A percentile compares a stretch with the other conserved stretches of the same genome.
Evolutionary conservation across 495 filamentous ascomycete species (phyloP).

Genomic region (Aspergillus kassunensis): DNA sequence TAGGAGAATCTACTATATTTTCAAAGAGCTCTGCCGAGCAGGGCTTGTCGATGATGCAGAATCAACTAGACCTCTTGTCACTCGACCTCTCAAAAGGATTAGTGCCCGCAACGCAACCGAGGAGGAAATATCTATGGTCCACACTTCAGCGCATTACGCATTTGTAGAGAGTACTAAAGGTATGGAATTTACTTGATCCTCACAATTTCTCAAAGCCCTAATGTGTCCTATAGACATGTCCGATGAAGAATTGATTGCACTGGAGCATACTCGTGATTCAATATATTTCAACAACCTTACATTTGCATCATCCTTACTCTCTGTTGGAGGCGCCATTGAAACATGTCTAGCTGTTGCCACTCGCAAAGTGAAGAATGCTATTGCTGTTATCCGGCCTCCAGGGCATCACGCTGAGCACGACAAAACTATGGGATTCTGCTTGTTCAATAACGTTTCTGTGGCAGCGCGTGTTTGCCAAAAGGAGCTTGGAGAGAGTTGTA

Average conservation of each 20-base stretch:
- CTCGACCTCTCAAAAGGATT: conserved; percentile 71
- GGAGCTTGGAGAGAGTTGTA: conserved; percentile 69
- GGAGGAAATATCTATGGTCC: conserved; percentile 73
- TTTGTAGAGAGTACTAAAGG: conserved; percentile 65
- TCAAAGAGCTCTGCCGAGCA: conserved; percentile 72
- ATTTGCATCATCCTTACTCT: conserved; percentile 72
- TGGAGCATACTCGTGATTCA: conserved; percentile 70
- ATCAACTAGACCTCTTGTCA: conserved; percentile 44
- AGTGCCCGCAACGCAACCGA: conserved; percentile 66
- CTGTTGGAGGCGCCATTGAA: conserved; percentile 93
- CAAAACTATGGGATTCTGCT: conserved; percentile 84
- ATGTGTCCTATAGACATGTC: conserved; percentile 37
- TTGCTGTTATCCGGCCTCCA: conserved; percentile 90
- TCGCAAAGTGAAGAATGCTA: conserved; percentile 82
- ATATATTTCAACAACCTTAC: conserved; percentile 85
- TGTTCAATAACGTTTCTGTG: conserved; percentile 96
- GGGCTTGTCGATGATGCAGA: conserved; percentile 64
- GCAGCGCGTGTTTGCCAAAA: conserved; percentile 78
- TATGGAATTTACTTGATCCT: conserved; percentile 20
- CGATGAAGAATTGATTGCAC: conserved; percentile 58
- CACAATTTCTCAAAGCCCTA: background rate
- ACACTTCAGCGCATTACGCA: conserved; percentile 67
- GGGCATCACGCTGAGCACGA: conserved; percentile 91
- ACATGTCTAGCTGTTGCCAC: conserved; percentile 79
- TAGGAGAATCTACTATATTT: conserved; percentile 82